These are phyloP conservation scores for Massariosphaeria phaeospora DNA, from an alignment of 495 filamentous ascomycete genomes.

Conservation along the genomic window DNA sequence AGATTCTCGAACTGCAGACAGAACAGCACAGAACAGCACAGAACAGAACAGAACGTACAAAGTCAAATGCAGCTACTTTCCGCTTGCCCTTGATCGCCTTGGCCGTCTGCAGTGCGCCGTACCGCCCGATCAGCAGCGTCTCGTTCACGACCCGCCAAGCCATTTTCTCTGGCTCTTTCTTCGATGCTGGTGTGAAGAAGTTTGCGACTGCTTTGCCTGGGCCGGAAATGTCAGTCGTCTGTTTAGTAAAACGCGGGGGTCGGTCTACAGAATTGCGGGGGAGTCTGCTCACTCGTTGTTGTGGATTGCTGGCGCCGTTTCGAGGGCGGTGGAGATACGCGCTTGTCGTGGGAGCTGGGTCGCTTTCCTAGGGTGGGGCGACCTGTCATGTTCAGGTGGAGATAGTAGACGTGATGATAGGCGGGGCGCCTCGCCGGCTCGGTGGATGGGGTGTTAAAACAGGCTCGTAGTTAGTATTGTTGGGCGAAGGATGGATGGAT, in stretches of 20 bases:
- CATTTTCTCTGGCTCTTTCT: conserved; percentile 75
- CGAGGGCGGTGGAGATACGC: conserved; percentile 56
- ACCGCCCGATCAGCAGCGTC: conserved; percentile 73
- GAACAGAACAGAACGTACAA: conserved; percentile 68
- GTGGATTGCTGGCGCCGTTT: conserved; percentile 61
- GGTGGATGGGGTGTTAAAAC: too few relatives aligned
- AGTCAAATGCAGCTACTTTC: conserved; percentile 86
- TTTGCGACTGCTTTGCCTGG: conserved; percentile 63
- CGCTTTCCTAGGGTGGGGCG: conserved; percentile 26
- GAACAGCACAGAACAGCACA: too few relatives aligned
- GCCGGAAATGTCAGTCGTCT: neutral
- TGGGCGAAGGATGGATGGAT: neutral
- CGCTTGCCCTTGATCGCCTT: conserved; percentile 27
- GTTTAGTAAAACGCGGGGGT: neutral
- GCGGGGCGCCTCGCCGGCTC: too few relatives aligned
- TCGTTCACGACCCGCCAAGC: conserved; percentile 66
- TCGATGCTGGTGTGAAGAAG: conserved; percentile 84
- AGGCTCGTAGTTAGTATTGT: too few relatives aligned
- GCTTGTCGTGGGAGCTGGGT: conserved; percentile 33
- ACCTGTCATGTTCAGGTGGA: conserved; percentile 2
- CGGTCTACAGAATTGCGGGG: too few relatives aligned
- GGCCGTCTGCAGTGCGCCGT: conserved; percentile 38
- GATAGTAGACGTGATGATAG: too few relatives aligned
- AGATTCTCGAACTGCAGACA: too few relatives aligned
- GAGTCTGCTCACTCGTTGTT: conserved; percentile 73